These are phyloP conservation scores for Fagopyrum esculentum DNA, from an alignment of 148 eudicot species.

Conservation along the genomic window DNA sequence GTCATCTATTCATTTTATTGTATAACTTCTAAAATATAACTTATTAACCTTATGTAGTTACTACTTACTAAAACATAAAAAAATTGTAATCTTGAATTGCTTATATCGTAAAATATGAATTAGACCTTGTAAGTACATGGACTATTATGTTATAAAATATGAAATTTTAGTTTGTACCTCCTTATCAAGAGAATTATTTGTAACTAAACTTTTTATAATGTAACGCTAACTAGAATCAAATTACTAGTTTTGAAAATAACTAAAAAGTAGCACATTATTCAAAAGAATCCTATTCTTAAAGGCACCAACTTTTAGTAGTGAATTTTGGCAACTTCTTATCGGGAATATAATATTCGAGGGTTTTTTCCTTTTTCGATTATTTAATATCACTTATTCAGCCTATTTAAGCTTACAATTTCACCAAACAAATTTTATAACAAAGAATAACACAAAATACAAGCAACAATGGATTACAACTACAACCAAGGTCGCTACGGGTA, in stretches of 20 bases:
- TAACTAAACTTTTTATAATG: too few species aligned
- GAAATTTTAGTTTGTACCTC: too few species aligned
- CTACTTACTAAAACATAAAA: too few species aligned
- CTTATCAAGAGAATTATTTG: too few species aligned
- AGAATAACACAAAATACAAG: neutral
- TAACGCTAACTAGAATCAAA: neutral
- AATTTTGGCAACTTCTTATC: neutral
- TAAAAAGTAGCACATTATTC: neutral
- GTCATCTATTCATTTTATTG: too few species aligned
- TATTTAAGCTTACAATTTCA: neutral
- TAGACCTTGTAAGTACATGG: too few species aligned
- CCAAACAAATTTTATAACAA: neutral
- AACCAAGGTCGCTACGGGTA: neutral
- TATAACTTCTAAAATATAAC: too few species aligned
- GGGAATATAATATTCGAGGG: neutral
- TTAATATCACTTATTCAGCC: neutral
- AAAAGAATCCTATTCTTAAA: neutral
- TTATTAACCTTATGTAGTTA: too few species aligned
- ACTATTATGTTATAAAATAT: too few species aligned
- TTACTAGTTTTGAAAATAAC: neutral
- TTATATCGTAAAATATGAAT: too few species aligned
- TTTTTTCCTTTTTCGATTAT: neutral
- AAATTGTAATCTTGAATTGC: too few species aligned
- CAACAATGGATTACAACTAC: conserved; percentile 2
- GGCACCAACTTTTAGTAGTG: neutral